phyloP scores from a whole-genome alignment of 169 alveolate species.

The Cryptosporidium sp. region DNA sequence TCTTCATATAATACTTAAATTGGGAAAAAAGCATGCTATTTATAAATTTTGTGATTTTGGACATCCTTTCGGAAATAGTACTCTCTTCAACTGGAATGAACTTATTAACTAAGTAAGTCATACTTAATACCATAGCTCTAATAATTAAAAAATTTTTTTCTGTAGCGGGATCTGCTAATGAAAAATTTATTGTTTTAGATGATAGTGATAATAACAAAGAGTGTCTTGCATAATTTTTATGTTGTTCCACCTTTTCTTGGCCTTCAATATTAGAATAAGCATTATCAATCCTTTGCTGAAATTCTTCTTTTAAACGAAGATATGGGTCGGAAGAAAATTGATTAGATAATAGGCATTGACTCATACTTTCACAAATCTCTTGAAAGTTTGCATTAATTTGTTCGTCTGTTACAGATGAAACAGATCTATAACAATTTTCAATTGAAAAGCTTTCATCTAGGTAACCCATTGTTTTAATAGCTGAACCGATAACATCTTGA shows the following conservation, averaged over 20 bases:
- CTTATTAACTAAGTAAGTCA: conserved; percentile 7
- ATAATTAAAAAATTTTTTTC: conserved; percentile 10
- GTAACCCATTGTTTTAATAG: conserved; percentile 45
- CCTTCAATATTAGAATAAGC: background rate
- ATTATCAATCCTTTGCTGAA: conserved; percentile 9
- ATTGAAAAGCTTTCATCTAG: conserved; percentile 28
- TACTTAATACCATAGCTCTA: conserved; percentile 12
- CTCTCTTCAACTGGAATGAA: background rate
- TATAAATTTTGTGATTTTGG: background rate
- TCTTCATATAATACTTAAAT: background rate
- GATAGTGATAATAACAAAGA: background rate
- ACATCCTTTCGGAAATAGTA: background rate
- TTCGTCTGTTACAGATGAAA: conserved; percentile 17
- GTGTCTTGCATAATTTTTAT: conserved; percentile 31
- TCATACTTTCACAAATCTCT: conserved; percentile 29
- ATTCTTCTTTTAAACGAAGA: conserved; percentile 12
- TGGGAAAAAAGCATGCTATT: background rate
- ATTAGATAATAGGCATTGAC: conserved; percentile 3
- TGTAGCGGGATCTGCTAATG: background rate
- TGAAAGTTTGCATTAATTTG: background rate
- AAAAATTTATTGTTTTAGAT: background rate
- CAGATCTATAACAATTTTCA: conserved; percentile 49
- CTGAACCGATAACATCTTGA: conserved; percentile 53
- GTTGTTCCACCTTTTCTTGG: background rate
- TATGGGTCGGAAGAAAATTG: conserved; percentile 2